A percentile compares a stretch with the other conserved stretches of the same genome.
Conservation (phyloP, 2,329 filamentous ascomycete species). For the Pyrenophora graminea region DNA sequence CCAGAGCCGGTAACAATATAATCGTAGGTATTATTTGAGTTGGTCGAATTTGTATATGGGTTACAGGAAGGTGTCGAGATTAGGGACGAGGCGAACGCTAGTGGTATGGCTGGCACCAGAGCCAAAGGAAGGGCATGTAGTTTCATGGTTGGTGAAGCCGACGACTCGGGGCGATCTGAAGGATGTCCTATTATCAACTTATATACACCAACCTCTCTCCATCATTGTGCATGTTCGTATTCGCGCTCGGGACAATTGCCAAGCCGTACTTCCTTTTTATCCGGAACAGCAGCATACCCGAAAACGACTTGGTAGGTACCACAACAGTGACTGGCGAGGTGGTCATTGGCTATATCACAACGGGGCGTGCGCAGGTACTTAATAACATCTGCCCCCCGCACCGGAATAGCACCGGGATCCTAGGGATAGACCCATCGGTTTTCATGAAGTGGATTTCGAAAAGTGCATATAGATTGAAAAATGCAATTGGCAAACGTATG, state of each 20-base stretch:
- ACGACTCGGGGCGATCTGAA: no score
- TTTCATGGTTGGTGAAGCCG: background rate
- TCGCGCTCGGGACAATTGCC: background rate
- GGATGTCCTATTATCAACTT: background rate
- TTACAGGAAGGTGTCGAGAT: constrained; percentile 2
- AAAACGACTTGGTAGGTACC: background rate
- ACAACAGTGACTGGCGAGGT: no score
- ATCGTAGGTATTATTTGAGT: constrained; percentile 25
- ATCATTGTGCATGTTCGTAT: no score
- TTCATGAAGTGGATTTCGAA: no score
- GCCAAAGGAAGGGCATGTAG: background rate
- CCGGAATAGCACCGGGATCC: constrained; percentile 4
- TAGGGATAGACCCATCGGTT: background rate
- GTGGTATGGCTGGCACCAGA: background rate
- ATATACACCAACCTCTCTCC: no score
- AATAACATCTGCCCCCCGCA: constrained; percentile 6
- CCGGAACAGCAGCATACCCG: background rate
- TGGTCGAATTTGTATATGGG: constrained; percentile 4
- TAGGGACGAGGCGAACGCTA: background rate
- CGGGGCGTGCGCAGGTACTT: constrained; percentile 6
- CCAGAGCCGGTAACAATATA: constrained; percentile 59
- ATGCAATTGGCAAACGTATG: no score
- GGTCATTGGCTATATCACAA: background rate
- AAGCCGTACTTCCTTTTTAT: background rate
- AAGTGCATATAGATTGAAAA: no score